Percentiles rank a stretch among this genome's conserved stretches.
These are phyloP conservation scores for Ophiostoma tasmaniense DNA, from an alignment of 2,329 filamentous ascomycete genomes.

Conservation along the genomic window DNA sequence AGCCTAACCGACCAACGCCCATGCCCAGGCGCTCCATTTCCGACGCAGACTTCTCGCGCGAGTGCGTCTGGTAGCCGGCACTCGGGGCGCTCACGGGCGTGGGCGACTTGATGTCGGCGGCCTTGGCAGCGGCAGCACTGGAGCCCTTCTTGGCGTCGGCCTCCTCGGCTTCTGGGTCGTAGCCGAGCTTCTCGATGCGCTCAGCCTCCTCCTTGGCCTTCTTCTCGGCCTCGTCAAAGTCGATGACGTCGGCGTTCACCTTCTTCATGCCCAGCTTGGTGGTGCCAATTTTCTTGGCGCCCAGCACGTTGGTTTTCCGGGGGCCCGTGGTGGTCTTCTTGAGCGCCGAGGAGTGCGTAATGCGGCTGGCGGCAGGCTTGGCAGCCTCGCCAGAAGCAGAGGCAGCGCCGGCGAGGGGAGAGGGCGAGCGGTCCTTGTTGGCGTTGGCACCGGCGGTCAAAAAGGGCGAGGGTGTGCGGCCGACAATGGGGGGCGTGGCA, in stretches of 20 bases:
- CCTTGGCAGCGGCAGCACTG: constrained; percentile 20
- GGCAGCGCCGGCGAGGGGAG: constrained; percentile 57
- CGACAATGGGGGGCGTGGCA: constrained; percentile 71
- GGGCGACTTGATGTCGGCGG: constrained; percentile 51
- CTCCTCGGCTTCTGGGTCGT: constrained; percentile 83
- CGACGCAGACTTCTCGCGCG: constrained; percentile 55
- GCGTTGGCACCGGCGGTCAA: constrained; percentile 66
- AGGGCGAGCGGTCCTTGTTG: constrained; percentile 69
- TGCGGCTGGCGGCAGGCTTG: constrained; percentile 58
- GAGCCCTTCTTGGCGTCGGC: constrained; percentile 36
- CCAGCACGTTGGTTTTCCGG: constrained; percentile 77
- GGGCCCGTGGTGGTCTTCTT: constrained; percentile 65
- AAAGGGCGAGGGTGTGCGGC: constrained; percentile 83
- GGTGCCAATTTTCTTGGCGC: constrained; percentile 62
- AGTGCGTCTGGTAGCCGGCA: constrained; percentile 49
- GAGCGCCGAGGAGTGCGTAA: constrained; percentile 71
- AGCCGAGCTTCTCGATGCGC: constrained; percentile 88
- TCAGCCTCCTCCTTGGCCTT: constrained; percentile 97
- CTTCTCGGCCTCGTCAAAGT: constrained; percentile 95
- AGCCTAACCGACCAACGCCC: constrained; percentile 76
- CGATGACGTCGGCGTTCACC: constrained; percentile 67
- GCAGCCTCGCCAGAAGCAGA: constrained; percentile 35
- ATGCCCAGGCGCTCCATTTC: constrained; percentile 87
- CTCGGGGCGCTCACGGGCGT: constrained; percentile 63
- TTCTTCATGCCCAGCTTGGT: constrained; percentile 87